phyloP scores from a whole-genome alignment of 192 early-diverging fungal species.

The Mortierella alpina region DNA sequence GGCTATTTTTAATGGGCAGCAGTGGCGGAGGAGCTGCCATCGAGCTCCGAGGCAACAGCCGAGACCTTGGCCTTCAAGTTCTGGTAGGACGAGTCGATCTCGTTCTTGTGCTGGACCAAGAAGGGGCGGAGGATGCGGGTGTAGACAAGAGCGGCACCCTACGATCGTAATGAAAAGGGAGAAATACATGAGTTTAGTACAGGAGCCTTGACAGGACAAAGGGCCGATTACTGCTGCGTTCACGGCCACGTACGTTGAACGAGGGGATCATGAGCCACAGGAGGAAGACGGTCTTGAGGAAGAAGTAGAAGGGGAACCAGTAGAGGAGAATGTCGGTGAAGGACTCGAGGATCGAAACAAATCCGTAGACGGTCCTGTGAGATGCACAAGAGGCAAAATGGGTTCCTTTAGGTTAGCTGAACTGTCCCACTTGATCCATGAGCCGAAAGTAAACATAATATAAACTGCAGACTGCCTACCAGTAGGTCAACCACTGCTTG shows the following conservation, averaged over 20 bases:
- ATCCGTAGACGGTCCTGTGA: conserved; percentile 82
- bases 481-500: conserved; percentile 93
- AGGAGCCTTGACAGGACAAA: too few species aligned
- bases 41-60: conserved; percentile 48
- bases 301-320: conserved; percentile 97
- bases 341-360: conserved; percentile 89
- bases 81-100: conserved; percentile 53
- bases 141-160: conserved; percentile 90
- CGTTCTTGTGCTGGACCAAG: conserved; percentile 63
- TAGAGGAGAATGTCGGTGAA: conserved; percentile 90
- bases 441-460: neutral
- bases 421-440: too few species aligned
- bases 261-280: conserved; percentile 86
- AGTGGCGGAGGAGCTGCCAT: conserved; percentile 19
- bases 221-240: neutral
- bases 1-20: conserved; percentile 35
- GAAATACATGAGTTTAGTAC: neutral
- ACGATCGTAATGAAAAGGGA: neutral
- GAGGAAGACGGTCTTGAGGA: conserved; percentile 90
- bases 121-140: conserved; percentile 77
- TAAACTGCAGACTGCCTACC: conserved; percentile 49
- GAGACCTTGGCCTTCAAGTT: conserved; percentile 55
- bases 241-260: conserved; percentile 60
- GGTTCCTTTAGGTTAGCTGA: too few species aligned
- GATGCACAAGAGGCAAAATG: neutral